A percentile compares a stretch with the other conserved stretches of the same genome.
Conservation (phyloP, 2,329 filamentous ascomycete species). For the Fusarium beomiforme region DNA sequence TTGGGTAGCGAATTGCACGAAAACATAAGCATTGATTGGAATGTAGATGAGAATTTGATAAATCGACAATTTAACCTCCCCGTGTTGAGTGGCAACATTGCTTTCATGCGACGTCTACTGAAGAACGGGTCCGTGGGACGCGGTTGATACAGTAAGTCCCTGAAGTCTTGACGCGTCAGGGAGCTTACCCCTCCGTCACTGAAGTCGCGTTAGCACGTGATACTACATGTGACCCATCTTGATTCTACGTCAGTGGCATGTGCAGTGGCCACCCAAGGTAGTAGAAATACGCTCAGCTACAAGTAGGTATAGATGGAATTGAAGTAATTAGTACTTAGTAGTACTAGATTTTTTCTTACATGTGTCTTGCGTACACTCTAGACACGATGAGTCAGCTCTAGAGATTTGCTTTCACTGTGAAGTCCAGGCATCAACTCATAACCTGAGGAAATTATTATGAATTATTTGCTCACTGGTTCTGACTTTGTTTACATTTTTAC, state of each 20-base stretch:
- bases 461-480: not conserved
- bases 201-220: slow-evolving; percentile 44
- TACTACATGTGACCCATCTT: slow-evolving; percentile 24
- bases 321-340: too few species aligned
- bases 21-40: not conserved
- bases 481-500: slow-evolving; percentile 21
- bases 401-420: not conserved
- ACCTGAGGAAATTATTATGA: not conserved
- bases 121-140: slow-evolving; percentile 19
- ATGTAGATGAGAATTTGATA: not conserved
- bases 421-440: not conserved
- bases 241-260: not conserved
- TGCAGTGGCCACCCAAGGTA: slow-evolving; percentile 4
- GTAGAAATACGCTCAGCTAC: not conserved
- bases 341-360: not conserved
- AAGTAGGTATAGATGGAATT: too few species aligned
- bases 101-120: slow-evolving; percentile 3
- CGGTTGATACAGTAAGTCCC: slow-evolving; percentile 4
- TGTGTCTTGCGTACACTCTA: not conserved
- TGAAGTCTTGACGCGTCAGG: slow-evolving; percentile 20
- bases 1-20: slow-evolving; percentile 2
- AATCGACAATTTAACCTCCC: slow-evolving; percentile 1
- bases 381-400: not conserved
- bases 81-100: not conserved
- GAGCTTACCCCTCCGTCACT: not conserved